phyloP scores from a whole-genome alignment of 2,329 filamentous ascomycete genomes.

The Arachnomyces sp. region DNA sequence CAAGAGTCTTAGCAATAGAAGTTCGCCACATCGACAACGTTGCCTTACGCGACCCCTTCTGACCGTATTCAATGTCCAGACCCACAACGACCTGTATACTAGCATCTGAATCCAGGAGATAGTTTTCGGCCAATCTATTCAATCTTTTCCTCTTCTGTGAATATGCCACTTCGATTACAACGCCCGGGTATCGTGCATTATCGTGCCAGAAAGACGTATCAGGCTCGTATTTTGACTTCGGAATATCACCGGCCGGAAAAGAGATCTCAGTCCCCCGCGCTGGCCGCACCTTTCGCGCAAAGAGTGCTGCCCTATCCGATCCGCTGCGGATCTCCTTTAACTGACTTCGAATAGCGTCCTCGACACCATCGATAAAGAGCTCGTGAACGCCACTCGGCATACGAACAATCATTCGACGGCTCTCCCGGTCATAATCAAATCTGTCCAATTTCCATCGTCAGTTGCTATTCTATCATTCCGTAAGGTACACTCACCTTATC shows the following conservation, averaged over 20 bases:
- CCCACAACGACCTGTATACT: conserved; percentile 24
- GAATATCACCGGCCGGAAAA: conserved; percentile 7
- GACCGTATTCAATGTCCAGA: conserved; percentile 24
- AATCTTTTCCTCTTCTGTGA: conserved; percentile 22
- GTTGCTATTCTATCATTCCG: no score
- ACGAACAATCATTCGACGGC: not conserved
- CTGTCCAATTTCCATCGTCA: no score
- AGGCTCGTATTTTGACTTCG: conserved; percentile 12
- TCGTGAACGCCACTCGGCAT: conserved; percentile 7
- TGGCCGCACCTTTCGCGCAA: no score
- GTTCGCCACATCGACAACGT: conserved; percentile 25
- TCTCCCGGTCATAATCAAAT: no score
- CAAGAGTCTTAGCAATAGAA: conserved; percentile 1
- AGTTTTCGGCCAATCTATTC: conserved; percentile 22
- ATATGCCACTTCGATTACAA: conserved; percentile 26
- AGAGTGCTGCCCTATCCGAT: not conserved
- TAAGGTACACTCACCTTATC: conserved; percentile 5
- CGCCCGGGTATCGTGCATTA: conserved; percentile 13
- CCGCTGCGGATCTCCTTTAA: conserved; percentile 10
- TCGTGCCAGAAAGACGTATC: conserved; percentile 19
- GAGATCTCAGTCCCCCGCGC: no score
- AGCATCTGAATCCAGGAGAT: conserved; percentile 22
- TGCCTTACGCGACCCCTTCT: conserved; percentile 12
- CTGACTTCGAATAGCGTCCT: conserved; percentile 3
- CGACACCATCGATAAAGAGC: conserved; percentile 5